Percentiles rank a stretch among this genome's conserved stretches.
phyloP scores from a whole-genome alignment of 495 filamentous ascomycete genomes.

The Pyrenula massariospora region DNA sequence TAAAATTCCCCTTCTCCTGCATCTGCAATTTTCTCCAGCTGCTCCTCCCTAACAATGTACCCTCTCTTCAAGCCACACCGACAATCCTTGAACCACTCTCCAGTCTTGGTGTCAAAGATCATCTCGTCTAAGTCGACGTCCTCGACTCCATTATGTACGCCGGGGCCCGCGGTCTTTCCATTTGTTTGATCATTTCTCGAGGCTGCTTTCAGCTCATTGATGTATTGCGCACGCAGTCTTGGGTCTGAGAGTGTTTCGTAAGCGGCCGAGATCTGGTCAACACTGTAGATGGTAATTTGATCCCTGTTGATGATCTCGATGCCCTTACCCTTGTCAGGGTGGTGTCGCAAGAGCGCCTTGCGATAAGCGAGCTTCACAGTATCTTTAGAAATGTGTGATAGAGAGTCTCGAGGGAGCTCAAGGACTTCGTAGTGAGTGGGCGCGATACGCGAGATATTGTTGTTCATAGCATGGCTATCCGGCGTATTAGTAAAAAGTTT shows the following conservation, averaged over 20 bases:
- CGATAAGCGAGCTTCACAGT: constrained; percentile 65
- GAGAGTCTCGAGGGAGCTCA: neutral
- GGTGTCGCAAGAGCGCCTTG: constrained; percentile 62
- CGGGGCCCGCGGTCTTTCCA: constrained; percentile 16
- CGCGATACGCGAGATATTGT: neutral
- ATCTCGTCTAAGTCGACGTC: constrained; percentile 78
- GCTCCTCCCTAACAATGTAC: constrained; percentile 55
- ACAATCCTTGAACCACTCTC: constrained; percentile 56
- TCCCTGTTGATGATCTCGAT: neutral
- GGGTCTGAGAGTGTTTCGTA: constrained; percentile 59
- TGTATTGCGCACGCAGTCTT: constrained; percentile 48
- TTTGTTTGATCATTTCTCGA: constrained; percentile 11
- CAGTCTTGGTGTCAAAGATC: constrained; percentile 33
- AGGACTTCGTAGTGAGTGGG: neutral
- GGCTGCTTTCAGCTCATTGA: constrained; percentile 20
- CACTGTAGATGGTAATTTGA: constrained; percentile 26
- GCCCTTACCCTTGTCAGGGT: constrained; percentile 59
- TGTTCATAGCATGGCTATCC: neutral
- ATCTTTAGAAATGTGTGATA: constrained; percentile 3
- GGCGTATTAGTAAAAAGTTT: no score
- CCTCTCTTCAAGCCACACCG: constrained; percentile 71
- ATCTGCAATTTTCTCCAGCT: constrained; percentile 50
- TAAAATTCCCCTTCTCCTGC: constrained; percentile 54
- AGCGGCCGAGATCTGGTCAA: constrained; percentile 73
- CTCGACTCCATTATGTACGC: constrained; percentile 60